Evolutionary conservation across 352 stramenopile species (phyloP).

Genomic region (Albugo candida): DNA sequence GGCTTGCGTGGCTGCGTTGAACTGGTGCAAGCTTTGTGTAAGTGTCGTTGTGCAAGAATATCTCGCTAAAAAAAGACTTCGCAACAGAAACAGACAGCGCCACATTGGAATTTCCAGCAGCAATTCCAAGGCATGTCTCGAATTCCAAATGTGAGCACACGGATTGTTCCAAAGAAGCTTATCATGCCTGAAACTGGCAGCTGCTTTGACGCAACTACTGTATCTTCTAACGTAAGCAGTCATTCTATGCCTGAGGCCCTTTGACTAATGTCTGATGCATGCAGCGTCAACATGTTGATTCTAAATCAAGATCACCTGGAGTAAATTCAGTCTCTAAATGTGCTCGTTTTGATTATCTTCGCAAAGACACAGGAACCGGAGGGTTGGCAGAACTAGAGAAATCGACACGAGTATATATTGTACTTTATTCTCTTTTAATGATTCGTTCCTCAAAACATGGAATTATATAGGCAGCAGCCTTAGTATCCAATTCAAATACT

Average conservation of each 20-base stretch:
- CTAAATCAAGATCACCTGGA: neutral
- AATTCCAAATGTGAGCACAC: constrained; percentile 69
- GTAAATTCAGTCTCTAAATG: too few relatives aligned
- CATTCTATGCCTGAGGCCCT: neutral
- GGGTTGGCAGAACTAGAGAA: constrained; percentile 62
- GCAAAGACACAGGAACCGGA: constrained; percentile 75
- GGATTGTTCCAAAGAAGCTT: constrained; percentile 59
- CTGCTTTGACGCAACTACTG: constrained; percentile 86
- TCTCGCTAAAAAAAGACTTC: too few relatives aligned
- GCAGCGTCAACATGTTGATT: neutral
- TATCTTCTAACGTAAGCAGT: constrained; percentile 13
- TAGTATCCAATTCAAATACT: neutral
- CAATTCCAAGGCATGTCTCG: constrained; percentile 4
- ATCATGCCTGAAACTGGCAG: constrained; percentile 80
- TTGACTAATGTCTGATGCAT: neutral
- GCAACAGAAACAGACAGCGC: too few relatives aligned
- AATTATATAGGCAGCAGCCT: neutral
- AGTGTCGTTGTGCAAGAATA: too few relatives aligned
- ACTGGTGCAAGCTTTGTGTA: too few relatives aligned
- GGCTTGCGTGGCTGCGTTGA: too few relatives aligned
- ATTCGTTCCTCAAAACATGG: neutral
- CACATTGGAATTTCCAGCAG: too few relatives aligned
- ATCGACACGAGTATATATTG: neutral
- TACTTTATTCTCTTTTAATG: neutral
- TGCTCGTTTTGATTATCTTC: constrained; percentile 43